Evolutionary conservation across 2,329 filamentous ascomycete genomes (phyloP).

Genomic region (Paracorniculantispora psalliotae): DNA sequence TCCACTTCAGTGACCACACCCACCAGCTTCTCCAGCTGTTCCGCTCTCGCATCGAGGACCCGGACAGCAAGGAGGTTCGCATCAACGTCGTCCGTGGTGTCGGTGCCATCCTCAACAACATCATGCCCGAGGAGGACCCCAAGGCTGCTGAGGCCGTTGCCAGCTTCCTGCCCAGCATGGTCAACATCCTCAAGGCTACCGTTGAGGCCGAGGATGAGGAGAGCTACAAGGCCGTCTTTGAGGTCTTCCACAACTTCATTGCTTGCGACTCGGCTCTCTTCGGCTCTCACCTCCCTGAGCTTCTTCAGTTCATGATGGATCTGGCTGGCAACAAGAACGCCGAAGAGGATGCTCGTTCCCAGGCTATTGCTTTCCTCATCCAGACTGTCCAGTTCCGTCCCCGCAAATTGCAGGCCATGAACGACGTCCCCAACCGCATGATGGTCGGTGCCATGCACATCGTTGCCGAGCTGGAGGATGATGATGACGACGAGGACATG

Average conservation of each 20-base stretch:
- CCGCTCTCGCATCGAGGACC: conserved; percentile 80
- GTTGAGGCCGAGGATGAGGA: conserved; percentile 81
- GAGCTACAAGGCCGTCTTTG: conserved; percentile 83
- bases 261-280: conserved; percentile 83
- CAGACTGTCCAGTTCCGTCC: conserved; percentile 88
- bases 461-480: conserved; percentile 78
- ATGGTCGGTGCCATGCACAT: conserved; percentile 86
- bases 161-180: conserved; percentile 78
- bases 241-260: conserved; percentile 93
- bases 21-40: conserved; percentile 78
- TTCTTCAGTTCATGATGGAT: conserved; percentile 91
- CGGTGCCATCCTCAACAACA: conserved; percentile 78
- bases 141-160: conserved; percentile 71
- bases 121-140: conserved; percentile 82
- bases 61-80: conserved; percentile 85
- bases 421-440: conserved; percentile 75
- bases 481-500: conserved; percentile 69
- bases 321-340: conserved; percentile 70
- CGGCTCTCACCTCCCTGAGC: conserved; percentile 79
- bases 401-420: conserved; percentile 89
- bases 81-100: conserved; percentile 92
- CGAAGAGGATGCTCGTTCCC: conserved; percentile 80
- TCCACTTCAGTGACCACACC: conserved; percentile 77
- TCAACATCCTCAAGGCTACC: conserved; percentile 78
- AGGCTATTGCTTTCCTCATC: conserved; percentile 90